Conservation (phyloP, 1,139 yeast genomes). For the Scheffersomyces cryptocercus region DNA sequence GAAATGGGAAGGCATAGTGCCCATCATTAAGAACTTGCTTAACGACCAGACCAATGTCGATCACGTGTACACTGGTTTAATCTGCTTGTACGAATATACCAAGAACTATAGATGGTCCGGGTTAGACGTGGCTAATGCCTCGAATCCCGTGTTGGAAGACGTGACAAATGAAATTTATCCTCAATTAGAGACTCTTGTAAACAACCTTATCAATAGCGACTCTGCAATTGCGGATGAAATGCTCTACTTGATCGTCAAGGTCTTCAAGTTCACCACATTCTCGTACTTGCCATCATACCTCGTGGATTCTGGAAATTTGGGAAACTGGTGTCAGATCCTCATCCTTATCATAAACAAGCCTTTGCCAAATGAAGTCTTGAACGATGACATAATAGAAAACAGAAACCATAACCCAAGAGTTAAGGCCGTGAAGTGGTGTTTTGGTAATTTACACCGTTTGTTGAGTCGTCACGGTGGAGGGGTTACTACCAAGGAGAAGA, state of each 20-base stretch:
- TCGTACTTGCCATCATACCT: constrained; percentile 61
- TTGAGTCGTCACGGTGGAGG: constrained; percentile 59
- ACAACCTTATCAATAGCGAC: constrained; percentile 33
- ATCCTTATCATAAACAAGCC: constrained; percentile 51
- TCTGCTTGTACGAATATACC: constrained; percentile 56
- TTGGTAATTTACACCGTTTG: constrained; percentile 64
- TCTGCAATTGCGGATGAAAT: constrained; percentile 50
- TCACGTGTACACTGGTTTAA: constrained; percentile 58
- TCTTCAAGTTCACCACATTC: constrained; percentile 62
- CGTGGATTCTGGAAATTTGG: constrained; percentile 50
- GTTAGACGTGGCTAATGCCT: constrained; percentile 41
- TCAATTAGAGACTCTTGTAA: constrained; percentile 49
- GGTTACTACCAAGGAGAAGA: constrained; percentile 36
- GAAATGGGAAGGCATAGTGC: constrained; percentile 48
- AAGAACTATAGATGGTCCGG: constrained; percentile 60
- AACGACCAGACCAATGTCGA: constrained; percentile 46
- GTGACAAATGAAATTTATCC: constrained; percentile 56
- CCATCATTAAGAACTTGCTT: constrained; percentile 41
- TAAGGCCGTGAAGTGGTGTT: constrained; percentile 72
- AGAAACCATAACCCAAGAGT: constrained; percentile 48
- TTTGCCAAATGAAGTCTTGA: constrained; percentile 36
- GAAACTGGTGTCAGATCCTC: constrained; percentile 66
- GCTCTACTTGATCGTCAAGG: constrained; percentile 61
- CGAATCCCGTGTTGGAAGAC: constrained; percentile 48
- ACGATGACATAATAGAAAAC: constrained; percentile 36